Conservation (phyloP, 352 stramenopile genomes). For the Globisporangium camurandrum region DNA sequence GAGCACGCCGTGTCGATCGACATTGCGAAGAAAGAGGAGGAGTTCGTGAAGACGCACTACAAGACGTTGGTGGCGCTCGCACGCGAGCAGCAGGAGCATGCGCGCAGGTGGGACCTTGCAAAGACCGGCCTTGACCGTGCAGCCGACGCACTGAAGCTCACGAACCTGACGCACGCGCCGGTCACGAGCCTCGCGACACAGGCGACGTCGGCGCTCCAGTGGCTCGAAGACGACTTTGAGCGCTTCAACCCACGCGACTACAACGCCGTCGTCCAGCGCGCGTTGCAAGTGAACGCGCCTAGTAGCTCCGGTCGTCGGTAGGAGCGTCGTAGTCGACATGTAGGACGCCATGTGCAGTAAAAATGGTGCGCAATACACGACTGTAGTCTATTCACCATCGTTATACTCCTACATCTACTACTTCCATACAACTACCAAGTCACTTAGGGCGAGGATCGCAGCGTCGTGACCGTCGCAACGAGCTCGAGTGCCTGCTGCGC, state of each 20-base stretch:
- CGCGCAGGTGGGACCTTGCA: constrained; percentile 26
- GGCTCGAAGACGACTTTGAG: constrained; percentile 25
- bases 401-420: no score
- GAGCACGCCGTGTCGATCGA: constrained; percentile 33
- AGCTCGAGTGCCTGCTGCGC: constrained; percentile 54
- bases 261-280: constrained; percentile 15
- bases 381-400: no score
- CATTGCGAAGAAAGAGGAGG: constrained; percentile 42
- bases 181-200: constrained; percentile 16
- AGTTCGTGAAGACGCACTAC: constrained; percentile 38
- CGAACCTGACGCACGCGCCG: not conserved
- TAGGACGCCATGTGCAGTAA: no score
- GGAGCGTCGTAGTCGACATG: no score
- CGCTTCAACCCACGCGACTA: constrained; percentile 29
- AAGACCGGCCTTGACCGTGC: constrained; percentile 20
- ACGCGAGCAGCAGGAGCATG: constrained; percentile 30
- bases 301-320: no score
- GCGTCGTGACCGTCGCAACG: constrained; percentile 46
- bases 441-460: constrained; percentile 20
- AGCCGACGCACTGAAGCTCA: constrained; percentile 28
- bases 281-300: not conserved
- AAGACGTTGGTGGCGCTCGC: constrained; percentile 34
- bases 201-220: constrained; percentile 15
- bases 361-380: no score
- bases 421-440: no score